Percentiles rank a stretch among this genome's conserved stretches.
Conservation (phyloP, 768 basidiomycete species). For the Suillus fuscotomentosus region DNA sequence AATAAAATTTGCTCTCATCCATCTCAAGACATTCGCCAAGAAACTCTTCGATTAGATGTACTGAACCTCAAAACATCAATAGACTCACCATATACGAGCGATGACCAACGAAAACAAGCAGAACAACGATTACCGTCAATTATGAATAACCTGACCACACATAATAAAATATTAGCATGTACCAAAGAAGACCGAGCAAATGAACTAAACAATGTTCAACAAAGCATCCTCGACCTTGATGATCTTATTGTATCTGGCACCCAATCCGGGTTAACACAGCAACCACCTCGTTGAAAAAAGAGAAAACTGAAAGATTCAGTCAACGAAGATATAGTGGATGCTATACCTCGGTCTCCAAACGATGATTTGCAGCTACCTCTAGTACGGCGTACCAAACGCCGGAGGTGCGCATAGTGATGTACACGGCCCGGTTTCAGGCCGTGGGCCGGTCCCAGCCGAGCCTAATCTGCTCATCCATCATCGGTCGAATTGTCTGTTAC, state of each 20-base stretch:
- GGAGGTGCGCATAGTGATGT: too few species aligned
- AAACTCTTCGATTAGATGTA: not conserved
- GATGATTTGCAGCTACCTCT: too few species aligned
- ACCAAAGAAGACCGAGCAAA: not conserved
- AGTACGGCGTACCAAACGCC: too few species aligned
- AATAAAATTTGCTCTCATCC: conserved; percentile 9
- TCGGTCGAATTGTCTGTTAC: too few species aligned
- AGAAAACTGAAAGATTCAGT: not conserved
- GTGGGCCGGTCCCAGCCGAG: too few species aligned
- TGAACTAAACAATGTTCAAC: not conserved
- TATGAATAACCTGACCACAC: not conserved
- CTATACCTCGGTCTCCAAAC: too few species aligned
- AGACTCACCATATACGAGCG: not conserved
- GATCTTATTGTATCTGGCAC: not conserved
- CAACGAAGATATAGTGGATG: too few species aligned
- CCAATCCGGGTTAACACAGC: not conserved
- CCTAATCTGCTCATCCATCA: too few species aligned
- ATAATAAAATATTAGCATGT: not conserved
- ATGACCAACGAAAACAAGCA: not conserved
- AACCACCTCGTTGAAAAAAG: not conserved
- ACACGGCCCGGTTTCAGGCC: too few species aligned
- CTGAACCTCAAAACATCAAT: not conserved
- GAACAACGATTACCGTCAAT: not conserved
- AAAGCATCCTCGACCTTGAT: not conserved
- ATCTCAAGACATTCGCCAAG: not conserved